Percentiles rank a stretch among this genome's conserved stretches.
Evolutionary conservation across 768 basidiomycete species (phyloP).

Genomic region (Panaeolus papilionaceus): DNA sequence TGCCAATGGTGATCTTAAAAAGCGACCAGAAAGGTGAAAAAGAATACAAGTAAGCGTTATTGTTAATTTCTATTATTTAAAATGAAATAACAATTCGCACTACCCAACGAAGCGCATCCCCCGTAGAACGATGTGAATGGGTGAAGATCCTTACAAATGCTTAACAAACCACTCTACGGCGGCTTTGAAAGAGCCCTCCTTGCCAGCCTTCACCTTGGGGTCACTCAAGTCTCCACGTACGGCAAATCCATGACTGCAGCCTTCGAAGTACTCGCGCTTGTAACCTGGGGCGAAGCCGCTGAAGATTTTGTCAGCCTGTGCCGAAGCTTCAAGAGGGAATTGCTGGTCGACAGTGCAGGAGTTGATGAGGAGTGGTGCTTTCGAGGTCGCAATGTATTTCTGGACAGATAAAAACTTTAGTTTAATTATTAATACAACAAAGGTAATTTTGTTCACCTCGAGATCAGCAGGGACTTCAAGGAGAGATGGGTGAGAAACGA

Average conservation of each 20-base stretch:
- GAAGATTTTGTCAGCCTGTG: slow-evolving; percentile 55
- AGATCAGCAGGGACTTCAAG: slow-evolving; percentile 65
- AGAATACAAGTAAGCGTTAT: too few species aligned
- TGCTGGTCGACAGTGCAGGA: slow-evolving; percentile 57
- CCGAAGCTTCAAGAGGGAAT: slow-evolving; percentile 56
- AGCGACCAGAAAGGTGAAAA: too few species aligned
- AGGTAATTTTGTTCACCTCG: slow-evolving; percentile 45
- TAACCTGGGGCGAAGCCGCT: slow-evolving; percentile 56
- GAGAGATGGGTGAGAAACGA: slow-evolving; percentile 67
- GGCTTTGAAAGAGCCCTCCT: slow-evolving; percentile 67
- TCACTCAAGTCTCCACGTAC: slow-evolving; percentile 54
- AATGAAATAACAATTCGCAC: too few species aligned
- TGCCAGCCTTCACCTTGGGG: slow-evolving; percentile 62
- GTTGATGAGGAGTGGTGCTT: slow-evolving; percentile 71
- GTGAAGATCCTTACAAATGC: slow-evolving; percentile 30
- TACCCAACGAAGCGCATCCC: too few species aligned
- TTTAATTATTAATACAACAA: not conserved
- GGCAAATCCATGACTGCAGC: slow-evolving; percentile 61
- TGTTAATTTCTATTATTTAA: too few species aligned
- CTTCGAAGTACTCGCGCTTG: slow-evolving; percentile 52
- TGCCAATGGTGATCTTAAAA: too few species aligned
- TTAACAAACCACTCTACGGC: slow-evolving; percentile 60
- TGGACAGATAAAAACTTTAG: slow-evolving; percentile 26
- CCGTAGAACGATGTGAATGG: too few species aligned
- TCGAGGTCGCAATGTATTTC: slow-evolving; percentile 53